Conservation (phyloP, 2,329 filamentous ascomycete species). For the Botrytis paeoniae region DNA sequence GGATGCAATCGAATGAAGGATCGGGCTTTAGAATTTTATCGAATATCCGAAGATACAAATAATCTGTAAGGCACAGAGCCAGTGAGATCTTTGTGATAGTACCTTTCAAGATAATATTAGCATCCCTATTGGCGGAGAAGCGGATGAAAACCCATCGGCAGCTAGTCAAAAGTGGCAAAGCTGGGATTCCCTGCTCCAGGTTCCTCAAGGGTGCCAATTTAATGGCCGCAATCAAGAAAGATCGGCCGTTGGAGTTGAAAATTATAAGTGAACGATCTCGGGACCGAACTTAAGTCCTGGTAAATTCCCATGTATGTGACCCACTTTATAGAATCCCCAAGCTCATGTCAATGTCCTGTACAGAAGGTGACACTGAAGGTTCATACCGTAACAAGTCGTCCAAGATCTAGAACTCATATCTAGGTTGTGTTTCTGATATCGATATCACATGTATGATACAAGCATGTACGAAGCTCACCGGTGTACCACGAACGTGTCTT, state of each 20-base stretch:
- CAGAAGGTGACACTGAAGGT: not conserved
- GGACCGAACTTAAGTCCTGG: not conserved
- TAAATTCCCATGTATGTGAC: not conserved
- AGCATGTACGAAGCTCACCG: not conserved
- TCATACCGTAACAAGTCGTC: not conserved
- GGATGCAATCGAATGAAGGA: not conserved
- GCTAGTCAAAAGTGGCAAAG: not conserved
- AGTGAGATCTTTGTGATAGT: not conserved
- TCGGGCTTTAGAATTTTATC: not conserved
- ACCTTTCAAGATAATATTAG: not conserved
- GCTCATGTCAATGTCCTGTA: not conserved
- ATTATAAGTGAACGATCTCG: not conserved
- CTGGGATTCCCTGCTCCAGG: not conserved
- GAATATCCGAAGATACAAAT: not conserved
- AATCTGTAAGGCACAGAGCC: not conserved
- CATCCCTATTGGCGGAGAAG: not conserved
- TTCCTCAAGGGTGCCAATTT: not conserved
- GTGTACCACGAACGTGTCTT: not conserved
- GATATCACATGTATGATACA: not conserved
- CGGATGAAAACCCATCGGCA: not conserved
- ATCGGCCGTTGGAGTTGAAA: not conserved
- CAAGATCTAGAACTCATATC: not conserved
- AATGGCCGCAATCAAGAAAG: not conserved
- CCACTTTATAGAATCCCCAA: not conserved
- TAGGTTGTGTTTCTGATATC: not conserved